Evolutionary conservation across 768 basidiomycete species (phyloP).

Genomic region (Favolaschia claudopus): DNA sequence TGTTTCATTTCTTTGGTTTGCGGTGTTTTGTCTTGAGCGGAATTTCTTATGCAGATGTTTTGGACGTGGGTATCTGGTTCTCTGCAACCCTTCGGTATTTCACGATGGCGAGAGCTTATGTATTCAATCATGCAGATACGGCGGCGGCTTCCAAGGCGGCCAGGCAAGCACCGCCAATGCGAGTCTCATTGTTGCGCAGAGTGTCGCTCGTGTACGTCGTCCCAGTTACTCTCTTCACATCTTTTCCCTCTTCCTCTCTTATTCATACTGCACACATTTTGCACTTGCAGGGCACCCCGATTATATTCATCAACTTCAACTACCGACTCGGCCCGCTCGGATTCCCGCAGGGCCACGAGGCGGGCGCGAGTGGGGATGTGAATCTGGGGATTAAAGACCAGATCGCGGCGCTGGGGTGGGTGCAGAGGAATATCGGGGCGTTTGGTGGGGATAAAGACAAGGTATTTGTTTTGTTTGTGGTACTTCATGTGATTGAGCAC

Average conservation of each 20-base stretch:
- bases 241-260: background rate
- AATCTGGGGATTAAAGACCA: constrained; percentile 52
- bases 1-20: background rate
- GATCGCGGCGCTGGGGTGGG: constrained; percentile 50
- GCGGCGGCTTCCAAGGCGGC: constrained; percentile 49
- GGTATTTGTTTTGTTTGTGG: constrained; percentile 26
- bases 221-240: background rate
- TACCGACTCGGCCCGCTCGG: constrained; percentile 56
- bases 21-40: background rate
- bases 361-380: constrained; percentile 36
- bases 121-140: constrained; percentile 33
- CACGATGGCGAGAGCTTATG: background rate
- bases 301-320: constrained; percentile 56
- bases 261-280: background rate
- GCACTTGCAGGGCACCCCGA: constrained; percentile 33
- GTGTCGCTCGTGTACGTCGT: constrained; percentile 14
- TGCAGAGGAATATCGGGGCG: constrained; percentile 57
- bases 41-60: constrained; percentile 38
- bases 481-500: background rate
- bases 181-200: constrained; percentile 6
- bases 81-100: constrained; percentile 46
- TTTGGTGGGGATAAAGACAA: constrained; percentile 64
- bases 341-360: constrained; percentile 48
- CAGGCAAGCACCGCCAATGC: constrained; percentile 49
- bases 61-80: constrained; percentile 44